Percentiles rank a stretch among this genome's conserved stretches.
Evolutionary conservation across 441 rosid genomes (phyloP).

Genomic region (Oxalis stricta): DNA sequence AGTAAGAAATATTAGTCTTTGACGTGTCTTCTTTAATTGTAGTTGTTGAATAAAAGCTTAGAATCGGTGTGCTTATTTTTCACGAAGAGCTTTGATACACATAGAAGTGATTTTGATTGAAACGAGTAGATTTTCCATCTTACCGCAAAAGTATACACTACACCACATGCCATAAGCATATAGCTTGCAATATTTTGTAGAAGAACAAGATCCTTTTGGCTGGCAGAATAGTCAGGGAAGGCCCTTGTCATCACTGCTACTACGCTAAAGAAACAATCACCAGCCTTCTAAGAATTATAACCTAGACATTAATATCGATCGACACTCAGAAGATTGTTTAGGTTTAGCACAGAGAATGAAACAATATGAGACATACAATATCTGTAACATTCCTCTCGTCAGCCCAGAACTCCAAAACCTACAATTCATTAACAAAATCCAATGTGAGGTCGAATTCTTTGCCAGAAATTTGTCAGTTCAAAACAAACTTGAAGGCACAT

Average conservation of each 20-base stretch:
- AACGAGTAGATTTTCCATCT: conserved; percentile 6
- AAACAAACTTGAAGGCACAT: not conserved
- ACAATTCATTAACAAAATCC: conserved; percentile 10
- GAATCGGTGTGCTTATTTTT: not conserved
- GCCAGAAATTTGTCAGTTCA: not conserved
- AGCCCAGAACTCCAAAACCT: conserved; percentile 89
- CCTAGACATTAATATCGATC: too few relatives aligned
- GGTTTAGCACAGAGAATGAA: too few relatives aligned
- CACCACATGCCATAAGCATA: conserved; percentile 79
- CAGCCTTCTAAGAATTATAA: too few relatives aligned
- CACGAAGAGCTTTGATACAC: too few relatives aligned
- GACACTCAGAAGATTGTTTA: too few relatives aligned
- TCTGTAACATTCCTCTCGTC: conserved; percentile 98
- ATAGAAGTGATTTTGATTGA: too few relatives aligned
- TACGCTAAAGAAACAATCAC: conserved; percentile 33
- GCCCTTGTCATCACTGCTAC: conserved; percentile 98
- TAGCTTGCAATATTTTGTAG: conserved; percentile 75
- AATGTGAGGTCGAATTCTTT: not conserved
- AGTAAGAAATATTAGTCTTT: not conserved
- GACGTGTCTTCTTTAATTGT: too few relatives aligned
- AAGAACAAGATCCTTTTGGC: conserved; percentile 39
- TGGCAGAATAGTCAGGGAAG: conserved; percentile 46
- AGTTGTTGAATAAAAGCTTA: not conserved
- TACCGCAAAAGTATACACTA: conserved; percentile 55
- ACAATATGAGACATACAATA: conserved; percentile 54